Evolutionary conservation across 768 basidiomycete species (phyloP).

Genomic region (Zangia roseola): DNA sequence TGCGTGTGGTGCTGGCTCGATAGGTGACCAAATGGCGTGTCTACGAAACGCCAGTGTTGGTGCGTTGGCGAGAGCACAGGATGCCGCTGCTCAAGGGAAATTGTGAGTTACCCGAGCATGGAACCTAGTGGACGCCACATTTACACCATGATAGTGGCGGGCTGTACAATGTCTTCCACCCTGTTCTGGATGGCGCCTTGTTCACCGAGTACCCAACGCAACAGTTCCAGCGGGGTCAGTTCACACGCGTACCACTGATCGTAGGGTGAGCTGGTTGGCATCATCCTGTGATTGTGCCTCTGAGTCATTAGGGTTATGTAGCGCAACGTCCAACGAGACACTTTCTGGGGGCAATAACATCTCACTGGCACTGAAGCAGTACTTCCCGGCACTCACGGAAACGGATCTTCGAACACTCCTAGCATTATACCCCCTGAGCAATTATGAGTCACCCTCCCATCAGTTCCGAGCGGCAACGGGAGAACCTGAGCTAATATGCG

Average conservation of each 20-base stretch:
- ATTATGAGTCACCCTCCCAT: constrained; percentile 43
- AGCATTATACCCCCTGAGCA: constrained; percentile 41
- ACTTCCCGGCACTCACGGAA: constrained; percentile 46
- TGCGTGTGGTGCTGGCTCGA: constrained; percentile 44
- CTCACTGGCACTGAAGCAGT: constrained; percentile 35
- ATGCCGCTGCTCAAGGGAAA: constrained; percentile 38
- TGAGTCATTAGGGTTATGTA: constrained; percentile 12
- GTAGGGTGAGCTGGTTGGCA: constrained; percentile 44
- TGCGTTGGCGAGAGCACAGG: constrained; percentile 54
- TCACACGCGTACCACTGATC: constrained; percentile 53
- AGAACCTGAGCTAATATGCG: constrained; percentile 50
- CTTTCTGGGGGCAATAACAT: constrained; percentile 40
- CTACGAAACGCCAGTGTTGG: constrained; percentile 50
- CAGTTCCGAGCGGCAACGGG: constrained; percentile 48
- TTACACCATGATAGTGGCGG: constrained; percentile 30
- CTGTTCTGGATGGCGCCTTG: constrained; percentile 53
- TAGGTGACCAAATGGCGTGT: constrained; percentile 41
- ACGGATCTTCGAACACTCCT: constrained; percentile 39
- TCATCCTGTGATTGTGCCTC: not conserved
- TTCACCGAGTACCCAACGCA: constrained; percentile 51
- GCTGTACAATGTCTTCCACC: constrained; percentile 48
- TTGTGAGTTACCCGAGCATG: constrained; percentile 37
- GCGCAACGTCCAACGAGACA: constrained; percentile 62
- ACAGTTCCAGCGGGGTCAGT: constrained; percentile 43
- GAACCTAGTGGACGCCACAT: not conserved